A percentile compares a stretch with the other conserved stretches of the same genome.
phyloP scores from a whole-genome alignment of 108 stramenopile genomes.

The Pseudonitzschia multiseries region DNA sequence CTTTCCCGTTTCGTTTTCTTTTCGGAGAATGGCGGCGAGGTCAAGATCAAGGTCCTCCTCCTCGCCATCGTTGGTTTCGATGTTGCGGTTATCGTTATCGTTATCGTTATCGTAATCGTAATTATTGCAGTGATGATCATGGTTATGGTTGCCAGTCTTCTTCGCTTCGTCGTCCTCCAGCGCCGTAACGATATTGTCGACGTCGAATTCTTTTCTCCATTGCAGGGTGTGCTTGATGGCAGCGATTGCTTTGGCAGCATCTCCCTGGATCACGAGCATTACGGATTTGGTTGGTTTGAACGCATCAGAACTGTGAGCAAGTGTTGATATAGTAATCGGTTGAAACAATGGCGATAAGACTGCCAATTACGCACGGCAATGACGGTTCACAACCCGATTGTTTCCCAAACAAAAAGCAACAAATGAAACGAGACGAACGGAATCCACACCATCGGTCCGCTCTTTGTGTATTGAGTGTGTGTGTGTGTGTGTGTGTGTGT shows the following conservation, averaged over 20 bases:
- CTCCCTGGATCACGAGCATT: conserved; percentile 40
- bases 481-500: too few relatives aligned
- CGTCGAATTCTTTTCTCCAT: conserved; percentile 85
- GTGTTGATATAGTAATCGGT: too few relatives aligned
- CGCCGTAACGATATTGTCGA: conserved; percentile 32
- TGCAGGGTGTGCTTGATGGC: conserved; percentile 69
- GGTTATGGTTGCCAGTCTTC: not conserved
- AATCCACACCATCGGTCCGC: too few relatives aligned
- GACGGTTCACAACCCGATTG: not conserved
- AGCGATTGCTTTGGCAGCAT: conserved; percentile 54
- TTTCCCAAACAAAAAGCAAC: not conserved
- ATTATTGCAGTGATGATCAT: too few relatives aligned
- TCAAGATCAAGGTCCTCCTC: conserved; percentile 33
- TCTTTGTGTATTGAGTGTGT: too few relatives aligned
- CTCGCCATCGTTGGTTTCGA: conserved; percentile 1
- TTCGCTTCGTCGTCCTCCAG: conserved; percentile 19
- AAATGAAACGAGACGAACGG: not conserved
- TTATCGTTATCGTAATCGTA: too few relatives aligned
- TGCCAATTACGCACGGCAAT: not conserved
- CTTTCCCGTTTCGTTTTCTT: conserved; percentile 83
- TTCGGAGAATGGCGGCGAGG: conserved; percentile 41
- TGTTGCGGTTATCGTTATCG: not conserved
- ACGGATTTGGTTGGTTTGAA: not conserved
- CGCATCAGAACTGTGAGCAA: not conserved
- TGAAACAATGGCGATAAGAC: not conserved